Evolutionary conservation across 768 basidiomycete genomes (phyloP).

Genomic region (Suillus paluster): DNA sequence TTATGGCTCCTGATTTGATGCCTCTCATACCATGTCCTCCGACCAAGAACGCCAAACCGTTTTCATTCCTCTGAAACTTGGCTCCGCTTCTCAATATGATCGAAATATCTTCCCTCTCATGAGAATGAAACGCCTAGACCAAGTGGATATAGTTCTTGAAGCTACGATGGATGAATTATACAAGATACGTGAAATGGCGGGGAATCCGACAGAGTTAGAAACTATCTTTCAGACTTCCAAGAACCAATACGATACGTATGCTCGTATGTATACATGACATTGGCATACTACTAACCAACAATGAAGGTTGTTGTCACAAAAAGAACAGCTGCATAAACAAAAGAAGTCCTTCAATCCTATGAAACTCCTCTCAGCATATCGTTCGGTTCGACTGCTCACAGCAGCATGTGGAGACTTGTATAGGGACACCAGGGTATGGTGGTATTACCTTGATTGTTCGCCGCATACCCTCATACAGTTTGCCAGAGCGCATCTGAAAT

Average conservation of each 20-base stretch:
- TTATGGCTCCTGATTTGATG: not conserved
- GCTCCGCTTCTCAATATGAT: constrained; percentile 4
- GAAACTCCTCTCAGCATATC: not conserved
- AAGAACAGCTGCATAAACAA: not conserved
- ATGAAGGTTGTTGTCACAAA: not conserved
- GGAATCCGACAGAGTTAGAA: not conserved
- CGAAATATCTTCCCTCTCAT: not conserved
- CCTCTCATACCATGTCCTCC: constrained; percentile 10
- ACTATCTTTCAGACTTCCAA: constrained; percentile 3
- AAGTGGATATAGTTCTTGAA: constrained; percentile 12
- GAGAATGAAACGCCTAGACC: constrained; percentile 4
- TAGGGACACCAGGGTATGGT: not conserved
- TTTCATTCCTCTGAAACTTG: constrained; percentile 13
- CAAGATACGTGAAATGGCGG: constrained; percentile 4
- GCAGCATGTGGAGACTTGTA: not conserved
- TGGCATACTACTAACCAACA: not conserved
- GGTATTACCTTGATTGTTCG: not conserved
- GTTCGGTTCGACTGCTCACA: not conserved
- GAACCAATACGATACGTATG: constrained; percentile 10
- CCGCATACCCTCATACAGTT: not conserved
- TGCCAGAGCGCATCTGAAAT: constrained; percentile 2
- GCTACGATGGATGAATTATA: constrained; percentile 16
- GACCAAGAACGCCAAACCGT: constrained; percentile 1
- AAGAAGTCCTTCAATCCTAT: not conserved
- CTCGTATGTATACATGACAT: not conserved